Percentiles rank a stretch among this genome's conserved stretches.
phyloP scores from a whole-genome alignment of 345 rosid species.

The Salix koriyanagi region DNA sequence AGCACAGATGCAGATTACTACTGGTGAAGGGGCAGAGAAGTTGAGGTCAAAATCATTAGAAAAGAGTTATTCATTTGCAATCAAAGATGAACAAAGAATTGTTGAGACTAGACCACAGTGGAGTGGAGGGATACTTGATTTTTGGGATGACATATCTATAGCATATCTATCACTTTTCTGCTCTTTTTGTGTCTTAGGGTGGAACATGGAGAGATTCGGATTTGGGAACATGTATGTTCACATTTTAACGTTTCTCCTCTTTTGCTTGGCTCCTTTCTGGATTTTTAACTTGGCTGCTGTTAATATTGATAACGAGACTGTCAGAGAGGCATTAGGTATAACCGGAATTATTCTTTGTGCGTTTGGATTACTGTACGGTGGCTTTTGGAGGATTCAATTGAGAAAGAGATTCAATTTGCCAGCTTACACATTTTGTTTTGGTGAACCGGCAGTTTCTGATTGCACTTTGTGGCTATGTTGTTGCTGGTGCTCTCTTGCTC shows the following conservation, averaged over 20 bases:
- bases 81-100: constrained; percentile 32
- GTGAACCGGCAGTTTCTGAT: constrained; percentile 49
- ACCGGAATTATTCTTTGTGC: constrained; percentile 69
- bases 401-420: constrained; percentile 80
- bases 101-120: constrained; percentile 55
- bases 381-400: constrained; percentile 96
- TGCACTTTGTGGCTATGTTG: constrained; percentile 80
- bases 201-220: constrained; percentile 97
- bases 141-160: constrained; percentile 80
- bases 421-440: constrained; percentile 65
- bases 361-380: constrained; percentile 87
- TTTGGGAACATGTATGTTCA: constrained; percentile 97
- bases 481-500: constrained; percentile 93
- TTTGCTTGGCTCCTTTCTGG: constrained; percentile 91
- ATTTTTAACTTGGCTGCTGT: constrained; percentile 86
- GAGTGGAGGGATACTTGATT: constrained; percentile 85
- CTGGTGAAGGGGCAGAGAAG: constrained; percentile 25
- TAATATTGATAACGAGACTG: constrained; percentile 56
- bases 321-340: constrained; percentile 56
- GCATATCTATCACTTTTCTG: constrained; percentile 86
- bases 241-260: constrained; percentile 76
- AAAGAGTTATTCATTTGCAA: constrained; percentile 72
- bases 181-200: constrained; percentile 82
- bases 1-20: constrained; percentile 37
- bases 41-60: constrained; percentile 31